A percentile compares a stretch with the other conserved stretches of the same genome.
Evolutionary conservation across 2,329 filamentous ascomycete species (phyloP).

Genomic region (Diaporthe destruens): DNA sequence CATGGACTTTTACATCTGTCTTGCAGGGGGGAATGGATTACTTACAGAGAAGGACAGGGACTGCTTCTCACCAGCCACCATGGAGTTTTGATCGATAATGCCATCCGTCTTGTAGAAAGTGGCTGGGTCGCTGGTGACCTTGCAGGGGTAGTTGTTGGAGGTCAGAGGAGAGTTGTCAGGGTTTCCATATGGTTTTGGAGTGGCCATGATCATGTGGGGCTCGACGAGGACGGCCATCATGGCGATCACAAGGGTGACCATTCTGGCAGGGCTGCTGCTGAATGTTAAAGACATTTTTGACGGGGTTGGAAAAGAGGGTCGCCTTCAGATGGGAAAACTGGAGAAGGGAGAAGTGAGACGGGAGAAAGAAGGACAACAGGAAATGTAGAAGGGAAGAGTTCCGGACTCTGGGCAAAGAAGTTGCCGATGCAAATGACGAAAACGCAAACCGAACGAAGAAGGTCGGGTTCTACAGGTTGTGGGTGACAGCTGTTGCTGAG

Average conservation of each 20-base stretch:
- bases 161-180: conserved; percentile 39
- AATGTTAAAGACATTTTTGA: conserved; percentile 11
- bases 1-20: not conserved
- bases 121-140: conserved; percentile 37
- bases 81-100: conserved; percentile 35
- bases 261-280: not conserved
- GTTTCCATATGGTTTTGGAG: conserved; percentile 42
- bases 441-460: conserved; percentile 24
- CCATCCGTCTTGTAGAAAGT: conserved; percentile 41
- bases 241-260: conserved; percentile 25
- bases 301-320: conserved; percentile 24
- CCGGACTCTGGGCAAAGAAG: conserved; percentile 22
- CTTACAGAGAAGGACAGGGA: conserved; percentile 36
- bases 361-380: not conserved
- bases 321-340: not conserved
- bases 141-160: conserved; percentile 40
- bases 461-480: not conserved
- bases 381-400: conserved; percentile 4
- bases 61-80: conserved; percentile 39
- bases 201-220: conserved; percentile 47
- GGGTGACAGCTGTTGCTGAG: conserved; percentile 15
- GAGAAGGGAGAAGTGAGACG: not conserved
- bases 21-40: not conserved
- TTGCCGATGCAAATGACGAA: conserved; percentile 3
- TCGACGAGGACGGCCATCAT: conserved; percentile 6